Conservation (phyloP, 169 alveolate genomes). For the Blepharisma undulans region DNA sequence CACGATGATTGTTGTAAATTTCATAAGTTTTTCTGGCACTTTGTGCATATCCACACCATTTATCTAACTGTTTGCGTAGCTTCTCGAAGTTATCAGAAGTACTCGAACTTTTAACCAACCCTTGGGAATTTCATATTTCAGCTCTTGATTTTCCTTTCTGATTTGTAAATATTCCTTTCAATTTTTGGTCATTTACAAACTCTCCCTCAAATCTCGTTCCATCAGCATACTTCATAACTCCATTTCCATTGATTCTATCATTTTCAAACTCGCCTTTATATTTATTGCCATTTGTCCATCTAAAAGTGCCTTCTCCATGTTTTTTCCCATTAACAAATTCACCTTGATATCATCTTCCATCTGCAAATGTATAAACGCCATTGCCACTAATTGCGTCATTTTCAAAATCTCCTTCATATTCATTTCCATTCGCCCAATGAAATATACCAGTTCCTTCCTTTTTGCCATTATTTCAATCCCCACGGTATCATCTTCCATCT, state of each 20-base stretch:
- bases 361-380: not conserved
- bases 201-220: not conserved
- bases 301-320: conserved; percentile 29
- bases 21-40: no score
- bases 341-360: conserved; percentile 22
- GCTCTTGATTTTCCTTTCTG: no score
- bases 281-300: conserved; percentile 7
- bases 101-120: no score
- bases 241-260: no score
- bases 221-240: not conserved
- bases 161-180: no score
- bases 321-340: not conserved
- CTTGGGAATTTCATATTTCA: no score
- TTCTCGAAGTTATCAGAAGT: no score
- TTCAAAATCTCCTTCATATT: conserved; percentile 5
- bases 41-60: no score
- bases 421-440: not conserved
- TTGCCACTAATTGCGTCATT: not conserved
- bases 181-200: not conserved
- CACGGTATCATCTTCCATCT: not conserved
- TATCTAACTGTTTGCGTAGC: no score
- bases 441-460: not conserved
- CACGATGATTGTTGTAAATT: no score
- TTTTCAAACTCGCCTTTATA: conserved; percentile 18
- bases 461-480: not conserved